Evolutionary conservation across 257 asterid genomes (phyloP), one percentile per base, ranked within the genome.

Genomic region (Orobanche coerulescens): DNA sequence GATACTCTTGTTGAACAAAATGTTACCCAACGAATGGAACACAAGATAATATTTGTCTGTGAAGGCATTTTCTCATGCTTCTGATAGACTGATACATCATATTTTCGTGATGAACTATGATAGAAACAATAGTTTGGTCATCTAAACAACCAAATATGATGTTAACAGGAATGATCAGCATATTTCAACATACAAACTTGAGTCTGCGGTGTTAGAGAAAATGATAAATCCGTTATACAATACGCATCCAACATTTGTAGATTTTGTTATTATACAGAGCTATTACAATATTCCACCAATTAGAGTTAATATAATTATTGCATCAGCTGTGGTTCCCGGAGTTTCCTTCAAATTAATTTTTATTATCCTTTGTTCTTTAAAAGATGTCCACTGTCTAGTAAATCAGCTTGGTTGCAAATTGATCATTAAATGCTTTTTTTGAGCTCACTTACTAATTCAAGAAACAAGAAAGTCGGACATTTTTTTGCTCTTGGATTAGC

Each of bases 371-470:
- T 49, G 48, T 47, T 37, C 65, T 53, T 16, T 25, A 30, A 51
- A 19, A 31, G 5, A 66, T 28, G 20, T 19, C 13, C 26, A 37
- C 26, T 61, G 66, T 28, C 66, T 61, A 18, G 26, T 42, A 23
- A 43, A 67, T 19, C 13, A 13, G 59, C 15, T 19, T 34, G 58
- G 7, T 20, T 54, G 44, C 37, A 31, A 13, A 66, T 28, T 55
- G 58, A 30, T 56, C 6, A 11, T 42, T 58, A 47, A 30, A 44
- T n/a, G 59, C 59, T 31, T 33, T 18, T 36, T n/a, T 24, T 47
- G 42, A 55, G 62, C 33, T 46, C 47, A 62, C 22, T 16, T 52
- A 43, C 58, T 47, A 31, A 53, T 44, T 61, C 42, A 52, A 43
- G 48, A 42, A 53, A 39, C 5, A 47, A 60, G 9, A 60, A 28